Evolutionary conservation across 139 green algal species (phyloP), one percentile per base, ranked within the genome.

Genomic region (Chlamydomonas schloesseri): DNA sequence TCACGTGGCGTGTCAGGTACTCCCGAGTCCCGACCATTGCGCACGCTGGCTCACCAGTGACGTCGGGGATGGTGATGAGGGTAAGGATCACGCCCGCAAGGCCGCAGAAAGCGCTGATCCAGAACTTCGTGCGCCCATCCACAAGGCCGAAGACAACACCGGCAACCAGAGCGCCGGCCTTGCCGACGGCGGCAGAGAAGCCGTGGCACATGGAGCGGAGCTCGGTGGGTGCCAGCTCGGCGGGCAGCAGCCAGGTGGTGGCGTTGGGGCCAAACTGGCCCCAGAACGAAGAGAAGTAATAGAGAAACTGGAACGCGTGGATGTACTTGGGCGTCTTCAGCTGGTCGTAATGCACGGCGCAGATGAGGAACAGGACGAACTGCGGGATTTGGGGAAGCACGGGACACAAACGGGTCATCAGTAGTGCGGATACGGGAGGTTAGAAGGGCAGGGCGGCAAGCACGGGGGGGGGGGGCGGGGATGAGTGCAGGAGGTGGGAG

Each of bases 281-380:
- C 89, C 91, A 97, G 91, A 97, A 97, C 29, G 81, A 93, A 24
- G 81, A 92, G 55, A 97, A 92, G 89, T 95, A 97, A 89, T 97
- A 97, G 1, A 97, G 83, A 42, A 94, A 93, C 87, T 97, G 93
- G 82, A 96, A 96, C 21, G 88, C 69, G 55, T 84, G 73, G 29
- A 92, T 73, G 57, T 71, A 82, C 82, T 76, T 82, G 37, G 82
- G 71, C 0, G 70, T 82, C 3, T 58, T 75, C 4, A 97, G 89
- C 9, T 85, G 76, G 18, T 71, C 26, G 84, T 93, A 97, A 26
- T 68, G 73, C 36, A 89, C 80, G 13, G 89, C 94, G 62, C 87
- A 93, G 24, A 94, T 84, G 15, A 95, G 78, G 87, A 97, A 97
- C 21, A 97, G 92, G 67, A 91, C 71, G 42, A 89, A 17, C 78